Base-by-base conservation (phyloP, 1,139 yeast genomes). In the Kluyveromyces sp. region DNA sequence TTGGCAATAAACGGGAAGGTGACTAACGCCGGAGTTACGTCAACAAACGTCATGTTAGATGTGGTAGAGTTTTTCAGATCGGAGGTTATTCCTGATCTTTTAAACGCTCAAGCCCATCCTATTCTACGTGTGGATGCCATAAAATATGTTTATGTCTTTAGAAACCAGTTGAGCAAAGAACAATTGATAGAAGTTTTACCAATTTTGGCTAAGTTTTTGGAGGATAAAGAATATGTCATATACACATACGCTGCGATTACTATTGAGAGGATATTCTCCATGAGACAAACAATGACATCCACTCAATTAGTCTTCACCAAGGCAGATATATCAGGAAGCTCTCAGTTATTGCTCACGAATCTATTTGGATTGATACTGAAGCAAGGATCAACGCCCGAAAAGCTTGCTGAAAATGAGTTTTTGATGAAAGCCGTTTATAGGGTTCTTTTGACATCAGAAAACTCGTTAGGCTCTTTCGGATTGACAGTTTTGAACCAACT, bases 181-280 rank as follows among this genome's bases (percentile, higher is more conserved):
- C 97, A 92, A 63, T 67, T 94, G 31, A 62, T 78, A 12, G 81
- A 85, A 46, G 80, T 94, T 0, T 73, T 94, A 58, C 95, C 96
- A n/a, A 66, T 87, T 39, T 70, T 94, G 50, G 78, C 88, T 7
- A 71, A 73, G 17, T 92, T 86, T 59, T 73, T 84, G 52, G 67
- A 70, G 41, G 69, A 71, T 18, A 55, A 65, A 12, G 85, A 86
- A 50, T 84, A 85, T 44, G 95, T 88, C 36, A 94, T 89, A 16
- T 87, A 84, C 64, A 89, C 98, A 0, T 94, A 89, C 60, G 80
- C 97, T 2, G 89, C 98, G 1, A 83, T 94, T 47, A 88, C 97
- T 2, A 79, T 92, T 49, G 98, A 94, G 59, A 82, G 87, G 55
- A 78, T 94, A 44, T 70, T 94, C 45, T 78, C 95, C 2, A 77